Conservation (phyloP, 768 basidiomycete genomes). For the Tephrocybe sp. region DNA sequence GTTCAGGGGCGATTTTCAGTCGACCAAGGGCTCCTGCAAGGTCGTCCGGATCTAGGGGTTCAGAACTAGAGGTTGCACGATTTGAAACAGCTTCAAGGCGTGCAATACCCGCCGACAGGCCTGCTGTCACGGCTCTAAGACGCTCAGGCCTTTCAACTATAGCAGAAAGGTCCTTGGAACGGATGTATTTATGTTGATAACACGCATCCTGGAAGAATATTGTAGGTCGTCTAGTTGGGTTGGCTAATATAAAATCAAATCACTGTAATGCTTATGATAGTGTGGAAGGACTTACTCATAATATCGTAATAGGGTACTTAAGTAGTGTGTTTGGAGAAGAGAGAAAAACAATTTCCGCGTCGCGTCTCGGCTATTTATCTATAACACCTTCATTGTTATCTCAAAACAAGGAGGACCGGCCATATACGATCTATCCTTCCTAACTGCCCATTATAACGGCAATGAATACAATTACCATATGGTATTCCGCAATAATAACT, state of each 20-base stretch:
- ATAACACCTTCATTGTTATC: background rate
- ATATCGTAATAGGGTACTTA: background rate
- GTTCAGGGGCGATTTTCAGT: constrained; percentile 31
- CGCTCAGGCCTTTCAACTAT: constrained; percentile 93
- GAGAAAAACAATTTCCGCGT: background rate
- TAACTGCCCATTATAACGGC: no score
- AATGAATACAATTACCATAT: no score
- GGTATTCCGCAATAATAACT: no score
- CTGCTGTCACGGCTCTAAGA: constrained; percentile 78
- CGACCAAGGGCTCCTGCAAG: constrained; percentile 44
- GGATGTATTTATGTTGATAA: constrained; percentile 72
- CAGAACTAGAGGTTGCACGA: background rate
- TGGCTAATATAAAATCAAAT: background rate
- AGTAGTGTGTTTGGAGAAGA: background rate
- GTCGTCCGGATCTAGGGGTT: constrained; percentile 29
- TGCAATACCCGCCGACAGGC: constrained; percentile 77
- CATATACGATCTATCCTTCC: no score
- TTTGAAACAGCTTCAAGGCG: constrained; percentile 50
- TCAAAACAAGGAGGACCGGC: no score
- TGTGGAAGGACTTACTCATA: background rate
- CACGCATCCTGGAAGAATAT: constrained; percentile 71
- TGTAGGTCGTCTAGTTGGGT: constrained; percentile 13
- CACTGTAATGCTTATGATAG: background rate
- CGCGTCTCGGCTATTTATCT: constrained; percentile 1
- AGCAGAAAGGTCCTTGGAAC: constrained; percentile 66